Conservation (phyloP, 352 stramenopile genomes). For the Globisporangium irregulare region DNA sequence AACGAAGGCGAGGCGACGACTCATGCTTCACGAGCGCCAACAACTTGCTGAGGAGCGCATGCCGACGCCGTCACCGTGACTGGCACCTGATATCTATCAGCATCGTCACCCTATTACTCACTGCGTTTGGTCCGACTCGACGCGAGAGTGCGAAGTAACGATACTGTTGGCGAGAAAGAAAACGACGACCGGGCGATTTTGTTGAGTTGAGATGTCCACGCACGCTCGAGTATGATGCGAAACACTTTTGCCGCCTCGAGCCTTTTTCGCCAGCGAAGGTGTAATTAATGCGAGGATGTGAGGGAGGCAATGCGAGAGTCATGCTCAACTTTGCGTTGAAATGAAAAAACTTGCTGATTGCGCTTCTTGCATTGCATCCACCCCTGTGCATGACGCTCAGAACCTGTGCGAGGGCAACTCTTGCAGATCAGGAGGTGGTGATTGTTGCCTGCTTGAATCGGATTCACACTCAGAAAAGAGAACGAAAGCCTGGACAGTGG, state of each 20-base stretch:
- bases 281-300: not conserved
- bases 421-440: not conserved
- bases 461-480: not conserved
- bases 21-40: not conserved
- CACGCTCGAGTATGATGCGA: not conserved
- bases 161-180: slow-evolving; percentile 10
- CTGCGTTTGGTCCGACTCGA: slow-evolving; percentile 11
- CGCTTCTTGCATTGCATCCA: not conserved
- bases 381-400: not conserved
- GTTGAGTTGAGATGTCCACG: not conserved
- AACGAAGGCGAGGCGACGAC: not conserved
- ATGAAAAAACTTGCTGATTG: not conserved
- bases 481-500: not conserved
- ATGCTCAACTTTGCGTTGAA: not conserved
- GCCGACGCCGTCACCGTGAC: not conserved
- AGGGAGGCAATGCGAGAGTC: not conserved
- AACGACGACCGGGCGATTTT: not conserved
- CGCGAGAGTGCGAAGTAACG: slow-evolving; percentile 3
- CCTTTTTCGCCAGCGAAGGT: not conserved
- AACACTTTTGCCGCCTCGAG: not conserved
- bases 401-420: not conserved
- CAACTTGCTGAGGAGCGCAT: not conserved
- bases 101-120: slow-evolving; percentile 10
- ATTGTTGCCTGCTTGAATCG: not conserved
- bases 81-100: slow-evolving; percentile 13